Conservation (phyloP, 129 eudicot species). For the Erigeron canadensis region DNA sequence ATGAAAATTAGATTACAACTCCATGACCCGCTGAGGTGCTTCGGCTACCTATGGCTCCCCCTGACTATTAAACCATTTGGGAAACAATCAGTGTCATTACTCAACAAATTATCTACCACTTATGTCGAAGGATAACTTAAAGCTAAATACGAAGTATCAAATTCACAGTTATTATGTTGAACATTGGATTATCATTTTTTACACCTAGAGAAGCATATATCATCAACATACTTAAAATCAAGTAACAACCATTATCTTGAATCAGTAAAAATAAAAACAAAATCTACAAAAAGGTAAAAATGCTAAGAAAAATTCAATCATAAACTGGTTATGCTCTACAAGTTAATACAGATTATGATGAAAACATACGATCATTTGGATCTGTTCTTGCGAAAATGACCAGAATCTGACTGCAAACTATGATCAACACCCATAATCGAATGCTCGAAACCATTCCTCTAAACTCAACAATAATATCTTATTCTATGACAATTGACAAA, state of each 20-base stretch:
- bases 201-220: neutral
- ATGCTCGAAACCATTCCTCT: conserved; percentile 43
- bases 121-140: no score
- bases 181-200: neutral
- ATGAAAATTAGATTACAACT: no score
- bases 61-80: no score
- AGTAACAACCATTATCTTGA: neutral
- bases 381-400: conserved; percentile 44
- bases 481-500: neutral
- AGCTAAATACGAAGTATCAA: no score
- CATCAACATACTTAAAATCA: neutral
- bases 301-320: neutral
- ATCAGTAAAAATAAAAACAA: neutral
- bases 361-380: conserved; percentile 55
- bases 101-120: no score
- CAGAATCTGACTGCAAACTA: conserved; percentile 43
- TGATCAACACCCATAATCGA: conserved; percentile 34
- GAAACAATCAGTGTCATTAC: no score
- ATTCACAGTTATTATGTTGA: neutral
- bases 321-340: neutral
- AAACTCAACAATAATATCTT: conserved; percentile 18
- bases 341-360: neutral
- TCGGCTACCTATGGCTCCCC: no score
- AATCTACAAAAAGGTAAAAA: neutral
- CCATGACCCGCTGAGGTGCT: no score